Evolutionary conservation across 805 yeast genomes (phyloP).

Genomic region (Starmerella potacharoeniae): DNA sequence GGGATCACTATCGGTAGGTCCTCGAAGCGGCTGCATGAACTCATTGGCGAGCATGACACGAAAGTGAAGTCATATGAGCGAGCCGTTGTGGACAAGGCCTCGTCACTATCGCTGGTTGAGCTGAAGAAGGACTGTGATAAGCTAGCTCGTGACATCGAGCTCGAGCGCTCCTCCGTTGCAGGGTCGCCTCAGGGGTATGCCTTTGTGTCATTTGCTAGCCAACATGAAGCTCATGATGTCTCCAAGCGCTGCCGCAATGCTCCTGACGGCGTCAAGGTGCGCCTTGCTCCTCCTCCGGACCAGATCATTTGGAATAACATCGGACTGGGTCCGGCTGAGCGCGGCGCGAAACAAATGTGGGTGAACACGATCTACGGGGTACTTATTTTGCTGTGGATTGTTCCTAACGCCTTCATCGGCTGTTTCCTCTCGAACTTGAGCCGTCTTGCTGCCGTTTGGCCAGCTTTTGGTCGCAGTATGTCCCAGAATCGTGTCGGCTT

Average conservation of each 20-base stretch:
- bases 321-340: slow-evolving; percentile 22
- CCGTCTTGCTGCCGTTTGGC: slow-evolving; percentile 31
- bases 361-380: slow-evolving; percentile 27
- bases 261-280: slow-evolving; percentile 15
- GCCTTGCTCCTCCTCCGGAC: slow-evolving; percentile 29
- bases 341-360: slow-evolving; percentile 27
- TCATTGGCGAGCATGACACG: slow-evolving; percentile 23
- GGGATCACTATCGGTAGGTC: neutral
- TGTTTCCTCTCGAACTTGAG: slow-evolving; percentile 31
- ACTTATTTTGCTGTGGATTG: slow-evolving; percentile 30
- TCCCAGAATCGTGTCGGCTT: slow-evolving; percentile 22
- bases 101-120: neutral
- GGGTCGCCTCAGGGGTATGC: slow-evolving; percentile 25
- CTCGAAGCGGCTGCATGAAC: slow-evolving; percentile 16
- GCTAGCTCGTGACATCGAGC: slow-evolving; percentile 21
- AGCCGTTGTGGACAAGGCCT: neutral
- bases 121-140: neutral
- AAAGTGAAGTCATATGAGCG: slow-evolving; percentile 13
- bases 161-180: neutral
- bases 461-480: slow-evolving; percentile 26
- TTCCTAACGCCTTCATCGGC: slow-evolving; percentile 34
- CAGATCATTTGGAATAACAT: slow-evolving; percentile 32
- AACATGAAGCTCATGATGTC: neutral
- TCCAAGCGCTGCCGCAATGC: slow-evolving; percentile 13
- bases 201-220: slow-evolving; percentile 25